Evolutionary conservation across 2,329 filamentous ascomycete species (phyloP), one percentile per base, ranked within the genome.

Genomic region (Bipolaris cookei): DNA sequence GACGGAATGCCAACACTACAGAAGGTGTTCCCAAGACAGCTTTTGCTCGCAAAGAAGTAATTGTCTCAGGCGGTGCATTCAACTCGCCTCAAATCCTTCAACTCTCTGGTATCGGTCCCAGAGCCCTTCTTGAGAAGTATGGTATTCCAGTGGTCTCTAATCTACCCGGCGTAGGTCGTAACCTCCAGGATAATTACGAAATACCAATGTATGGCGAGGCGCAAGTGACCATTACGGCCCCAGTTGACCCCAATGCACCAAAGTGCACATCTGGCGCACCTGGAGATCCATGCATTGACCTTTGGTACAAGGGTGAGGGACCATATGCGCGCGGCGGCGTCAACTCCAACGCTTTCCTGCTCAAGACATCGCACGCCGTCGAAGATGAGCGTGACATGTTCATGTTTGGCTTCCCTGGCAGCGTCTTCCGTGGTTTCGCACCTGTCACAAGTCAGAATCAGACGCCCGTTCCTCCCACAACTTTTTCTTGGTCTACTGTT

Each of bases 71-170:
- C 4, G 86, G 86, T 6, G 81, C 84, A 0, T 88, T 84, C 71
- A 85, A 88, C 71, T 82, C 82, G 1, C 85, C 86, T 1, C 86
- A 89, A 71, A 70, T 89, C 3, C 81, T 89, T 4, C 83, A 86
- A 74, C 81, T 88, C 0, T 84, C 80, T 54, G 87, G 87, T 8
- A 81, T 89, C 37, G 86, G 87, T 0, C 84, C 85, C 0, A 67
- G 73, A 8, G 65, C 74, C 0, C 80, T 85, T 57, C 81, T 90
- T 6, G 56, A 79, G 7, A 76, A 78, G 45, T 80, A 83, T 66
- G 74, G 77, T 13, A 88, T 89, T 59, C 64, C 78, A 2, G 73
- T 83, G 0, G 60, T 86, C 14, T 76, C 81, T 3, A 78, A 88
- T 61, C 82, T 85, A 1, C 66, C 64, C 8, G 64, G 58, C 5